These are phyloP conservation scores for Tricholoma hemisulphureum DNA, from an alignment of 768 basidiomycete genomes.

Conservation along the genomic window DNA sequence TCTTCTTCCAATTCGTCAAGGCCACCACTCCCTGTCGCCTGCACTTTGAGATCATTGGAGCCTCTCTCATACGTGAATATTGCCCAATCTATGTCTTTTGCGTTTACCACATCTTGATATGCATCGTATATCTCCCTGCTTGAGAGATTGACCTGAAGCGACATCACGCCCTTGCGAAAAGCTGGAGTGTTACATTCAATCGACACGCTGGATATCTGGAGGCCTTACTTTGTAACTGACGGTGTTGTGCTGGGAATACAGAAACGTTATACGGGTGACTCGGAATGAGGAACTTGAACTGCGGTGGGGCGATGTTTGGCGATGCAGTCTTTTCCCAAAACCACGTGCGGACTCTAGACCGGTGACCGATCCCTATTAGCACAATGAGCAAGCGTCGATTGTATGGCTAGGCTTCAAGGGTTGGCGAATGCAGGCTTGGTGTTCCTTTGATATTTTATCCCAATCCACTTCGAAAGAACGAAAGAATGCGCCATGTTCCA, in stretches of 20 bases:
- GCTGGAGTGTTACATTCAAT: background rate
- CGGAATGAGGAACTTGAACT: too few species aligned
- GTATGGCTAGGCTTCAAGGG: too few species aligned
- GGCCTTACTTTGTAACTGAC: background rate
- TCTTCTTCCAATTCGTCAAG: constrained; percentile 91
- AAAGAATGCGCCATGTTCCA: too few species aligned
- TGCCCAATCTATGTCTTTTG: constrained; percentile 69
- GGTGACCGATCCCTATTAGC: too few species aligned
- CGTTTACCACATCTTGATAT: constrained; percentile 72
- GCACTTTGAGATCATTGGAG: constrained; percentile 84
- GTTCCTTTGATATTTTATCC: too few species aligned
- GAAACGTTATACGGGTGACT: too few species aligned
- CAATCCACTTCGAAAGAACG: too few species aligned
- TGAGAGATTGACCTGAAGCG: constrained; percentile 76
- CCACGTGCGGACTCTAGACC: too few species aligned
- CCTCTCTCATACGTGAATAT: constrained; percentile 80
- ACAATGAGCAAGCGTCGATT: too few species aligned
- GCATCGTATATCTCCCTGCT: constrained; percentile 69
- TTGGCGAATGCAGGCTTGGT: too few species aligned
- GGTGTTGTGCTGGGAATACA: constrained; percentile 11
- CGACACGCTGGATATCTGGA: background rate
- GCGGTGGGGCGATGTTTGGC: too few species aligned
- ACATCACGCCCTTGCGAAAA: constrained; percentile 45
- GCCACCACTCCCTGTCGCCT: constrained; percentile 81
- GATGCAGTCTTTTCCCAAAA: too few species aligned